A percentile compares a stretch with the other conserved stretches of the same genome.
Evolutionary conservation across 441 rosid species (phyloP).

Genomic region (Geranium incanum): DNA sequence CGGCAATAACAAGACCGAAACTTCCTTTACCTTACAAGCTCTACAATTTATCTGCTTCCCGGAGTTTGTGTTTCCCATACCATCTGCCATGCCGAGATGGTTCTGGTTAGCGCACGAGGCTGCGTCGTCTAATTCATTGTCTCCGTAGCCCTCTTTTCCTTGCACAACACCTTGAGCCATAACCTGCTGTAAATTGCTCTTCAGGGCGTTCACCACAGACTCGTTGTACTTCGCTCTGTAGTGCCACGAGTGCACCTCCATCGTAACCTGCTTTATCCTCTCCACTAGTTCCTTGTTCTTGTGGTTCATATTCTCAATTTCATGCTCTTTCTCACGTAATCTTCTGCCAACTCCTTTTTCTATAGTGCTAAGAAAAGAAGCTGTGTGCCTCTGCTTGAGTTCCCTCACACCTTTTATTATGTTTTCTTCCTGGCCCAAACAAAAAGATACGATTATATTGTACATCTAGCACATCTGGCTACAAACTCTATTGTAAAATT

Average conservation of each 20-base stretch:
- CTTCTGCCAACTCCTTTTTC: constrained; percentile 48
- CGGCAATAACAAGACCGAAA: constrained; percentile 44
- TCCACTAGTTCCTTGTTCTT: constrained; percentile 57
- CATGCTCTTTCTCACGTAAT: constrained; percentile 50
- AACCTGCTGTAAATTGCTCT: constrained; percentile 52
- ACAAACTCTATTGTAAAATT: neutral
- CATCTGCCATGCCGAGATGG: constrained; percentile 18
- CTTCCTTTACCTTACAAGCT: constrained; percentile 45
- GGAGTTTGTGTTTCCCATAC: constrained; percentile 21
- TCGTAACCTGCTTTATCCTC: constrained; percentile 45
- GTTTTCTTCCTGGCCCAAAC: constrained; percentile 42
- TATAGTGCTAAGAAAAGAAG: constrained; percentile 38
- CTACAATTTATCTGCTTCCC: constrained; percentile 36
- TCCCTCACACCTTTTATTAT: constrained; percentile 45
- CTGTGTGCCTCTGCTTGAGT: constrained; percentile 39
- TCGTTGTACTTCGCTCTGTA: constrained; percentile 58
- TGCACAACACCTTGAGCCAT: constrained; percentile 36
- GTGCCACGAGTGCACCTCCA: constrained; percentile 59
- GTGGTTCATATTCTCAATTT: constrained; percentile 44
- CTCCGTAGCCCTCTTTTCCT: constrained; percentile 61
- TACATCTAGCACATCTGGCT: neutral
- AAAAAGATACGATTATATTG: constrained; percentile 15
- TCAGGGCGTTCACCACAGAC: constrained; percentile 46
- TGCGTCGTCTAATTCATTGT: constrained; percentile 53
- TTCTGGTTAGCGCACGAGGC: constrained; percentile 46